Base-by-base conservation (phyloP, 352 stramenopile genomes). In the Globisporangium apiculatum region DNA sequence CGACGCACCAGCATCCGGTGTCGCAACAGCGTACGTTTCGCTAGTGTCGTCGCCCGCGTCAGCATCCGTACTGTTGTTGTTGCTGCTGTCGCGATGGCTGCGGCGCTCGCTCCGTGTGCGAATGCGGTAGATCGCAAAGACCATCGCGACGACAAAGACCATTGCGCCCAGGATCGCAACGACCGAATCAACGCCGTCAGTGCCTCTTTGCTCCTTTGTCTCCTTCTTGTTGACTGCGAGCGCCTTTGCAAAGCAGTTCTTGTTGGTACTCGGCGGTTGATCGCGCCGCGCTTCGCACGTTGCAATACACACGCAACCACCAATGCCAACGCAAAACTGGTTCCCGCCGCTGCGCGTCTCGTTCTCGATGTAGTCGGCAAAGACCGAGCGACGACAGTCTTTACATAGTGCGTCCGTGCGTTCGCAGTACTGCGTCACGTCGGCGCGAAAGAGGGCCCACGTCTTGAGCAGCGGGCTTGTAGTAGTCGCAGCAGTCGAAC, bases 121-220 rank as follows among this genome's bases (percentile, higher is more conserved):
- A 56, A 83, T 71, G 18, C 71, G 65, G 55, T 79, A 83, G 57
- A 83, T 77, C 40, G 73, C 73, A 40, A 83, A 76, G 37, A 83
- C 73, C 0, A 67, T 71, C 18, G 65, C 64, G 5, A 79, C 67
- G 6, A 79, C 75, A 51, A 83, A 75, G 48, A 67, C 63, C 66
- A 83, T 74, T 46, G 68, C 73, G 2, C 73, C 73, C 1, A 76
- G 7, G 48, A 83, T 68, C 10, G 70, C 54, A 12, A 63, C 31
- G 11, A 60, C 53, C 8, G 51, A 55, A 5, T 15, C 48, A 11
- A 40, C 41, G 1, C 14, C 37, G 41, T n/a, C 12, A n/a, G n/a
- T 17, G 14, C 31, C 56, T 10, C 4, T 43, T 7, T 2, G 5
- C 24, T 35, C 41, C 17, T 60, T 49, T 6, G 15, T 41, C 0